Conservation (phyloP, 352 stramenopile genomes). For the Globisporangium parvum region DNA sequence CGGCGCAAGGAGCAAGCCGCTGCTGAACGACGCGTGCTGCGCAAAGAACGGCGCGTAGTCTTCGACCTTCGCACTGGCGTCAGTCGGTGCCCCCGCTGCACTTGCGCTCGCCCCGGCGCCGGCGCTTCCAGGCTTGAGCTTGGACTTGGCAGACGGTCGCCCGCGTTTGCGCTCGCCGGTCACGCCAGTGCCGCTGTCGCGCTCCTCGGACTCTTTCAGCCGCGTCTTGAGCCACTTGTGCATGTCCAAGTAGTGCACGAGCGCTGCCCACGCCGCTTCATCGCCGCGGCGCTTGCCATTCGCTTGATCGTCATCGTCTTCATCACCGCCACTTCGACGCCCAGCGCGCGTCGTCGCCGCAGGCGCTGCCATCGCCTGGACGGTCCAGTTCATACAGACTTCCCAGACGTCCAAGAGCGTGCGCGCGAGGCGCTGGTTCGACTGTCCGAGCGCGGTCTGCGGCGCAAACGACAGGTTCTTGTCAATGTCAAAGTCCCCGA, state of each 20-base stretch:
- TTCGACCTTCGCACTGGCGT: not conserved
- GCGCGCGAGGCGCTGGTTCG: constrained; percentile 23
- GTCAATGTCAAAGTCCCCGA: constrained; percentile 45
- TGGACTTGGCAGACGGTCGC: constrained; percentile 8
- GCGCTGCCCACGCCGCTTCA: constrained; percentile 15
- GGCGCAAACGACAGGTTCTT: constrained; percentile 30
- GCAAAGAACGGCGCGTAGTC: constrained; percentile 15
- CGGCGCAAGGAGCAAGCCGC: constrained; percentile 13
- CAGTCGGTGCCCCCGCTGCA: not conserved
- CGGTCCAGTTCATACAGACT: constrained; percentile 39
- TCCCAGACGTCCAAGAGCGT: constrained; percentile 27
- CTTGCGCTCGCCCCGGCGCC: not conserved
- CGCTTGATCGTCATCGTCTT: not conserved
- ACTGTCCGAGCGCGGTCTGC: constrained; percentile 19
- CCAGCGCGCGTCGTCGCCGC: not conserved
- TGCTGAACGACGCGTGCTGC: constrained; percentile 15
- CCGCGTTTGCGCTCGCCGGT: constrained; percentile 16
- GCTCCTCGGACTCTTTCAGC: constrained; percentile 11
- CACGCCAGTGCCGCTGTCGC: constrained; percentile 3
- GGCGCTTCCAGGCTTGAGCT: constrained; percentile 1
- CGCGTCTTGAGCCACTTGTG: constrained; percentile 23
- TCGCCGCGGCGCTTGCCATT: not conserved
- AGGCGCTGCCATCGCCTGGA: constrained; percentile 3
- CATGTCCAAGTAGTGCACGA: constrained; percentile 27
- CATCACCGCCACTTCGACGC: too few relatives aligned